Base-by-base conservation (phyloP, 2,329 filamentous ascomycete species). In the Stromatinia cepivora region DNA sequence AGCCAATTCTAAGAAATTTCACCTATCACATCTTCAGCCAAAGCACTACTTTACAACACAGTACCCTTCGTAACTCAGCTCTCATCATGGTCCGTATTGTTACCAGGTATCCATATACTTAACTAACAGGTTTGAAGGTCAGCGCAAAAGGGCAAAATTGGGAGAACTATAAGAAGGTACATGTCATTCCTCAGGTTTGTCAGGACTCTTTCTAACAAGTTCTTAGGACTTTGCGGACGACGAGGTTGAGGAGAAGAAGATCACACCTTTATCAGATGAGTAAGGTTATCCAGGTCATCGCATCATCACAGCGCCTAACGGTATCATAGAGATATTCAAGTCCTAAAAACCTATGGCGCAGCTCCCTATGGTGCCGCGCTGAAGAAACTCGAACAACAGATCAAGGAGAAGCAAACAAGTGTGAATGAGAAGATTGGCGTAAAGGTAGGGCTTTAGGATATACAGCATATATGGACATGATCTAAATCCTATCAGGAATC, bases 161-260 rank as follows among this genome's bases (percentile, higher is more conserved):
- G 95, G 95, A 99, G 87, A 98, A 98, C 85, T 98, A 97, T 86
- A 88, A 92, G 84, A 97, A 98, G 87, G 94, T 90, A 58, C 69
- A 68, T 52, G 46, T 69, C 79, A 57, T 56, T 36, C 11, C 54
- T 20, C 25, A 31, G 6, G 34, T 45, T 42, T 46, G 15, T 15
- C 31, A 28, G 28, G 28, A 46, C 34, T 28, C 31, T 17, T 34
- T 28, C 70, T 75, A 67, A 73, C 54, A 57, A 17, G 2, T 42
- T 56, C 50, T 36, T 15, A 58, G 39, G 53, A 76, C 71, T 99
- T 92, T 79, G 94, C 91, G 79, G 95, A 99, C 79, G 95, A 99
- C 78, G 95, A 98, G 81, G 86, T 94, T 81, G 93, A 97, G 81
- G 95, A 99, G 87, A 99, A 99, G 90, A 99, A 99, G 88, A 99